Conservation (phyloP, 805 yeast genomes). For the Wickerhamiella nectarea region DNA sequence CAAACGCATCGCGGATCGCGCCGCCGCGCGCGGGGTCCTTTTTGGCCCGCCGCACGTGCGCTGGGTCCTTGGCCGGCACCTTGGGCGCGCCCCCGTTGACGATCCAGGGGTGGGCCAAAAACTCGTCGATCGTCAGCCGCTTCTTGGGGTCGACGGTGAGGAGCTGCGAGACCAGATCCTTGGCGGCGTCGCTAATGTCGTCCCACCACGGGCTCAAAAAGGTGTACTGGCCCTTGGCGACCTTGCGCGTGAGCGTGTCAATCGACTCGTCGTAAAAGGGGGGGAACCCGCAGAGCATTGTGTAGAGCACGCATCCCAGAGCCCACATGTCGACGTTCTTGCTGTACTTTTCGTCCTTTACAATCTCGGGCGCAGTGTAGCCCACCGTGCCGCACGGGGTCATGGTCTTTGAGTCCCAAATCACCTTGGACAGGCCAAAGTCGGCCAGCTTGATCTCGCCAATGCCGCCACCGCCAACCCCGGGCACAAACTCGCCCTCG, state of each 20-base stretch:
- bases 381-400: conserved; percentile 99
- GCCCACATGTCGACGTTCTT: conserved; percentile 99
- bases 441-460: conserved; percentile 87
- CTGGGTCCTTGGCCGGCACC: conserved; percentile 9
- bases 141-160: conserved; percentile 57
- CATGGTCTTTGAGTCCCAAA: conserved; percentile 77
- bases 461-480: conserved; percentile 84
- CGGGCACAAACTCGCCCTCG: conserved; percentile 73
- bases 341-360: conserved; percentile 81
- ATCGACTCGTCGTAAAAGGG: conserved; percentile 85
- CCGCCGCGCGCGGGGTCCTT: conserved; percentile 53
- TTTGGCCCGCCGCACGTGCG: conserved; percentile 15
- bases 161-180: conserved; percentile 50
- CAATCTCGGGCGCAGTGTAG: conserved; percentile 96
- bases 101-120: conserved; percentile 69
- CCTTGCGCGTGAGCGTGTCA: conserved; percentile 60
- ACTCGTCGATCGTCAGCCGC: conserved; percentile 59
- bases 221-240: conserved; percentile 65
- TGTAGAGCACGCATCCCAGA: conserved; percentile 87
- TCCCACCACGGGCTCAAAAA: conserved; percentile 85
- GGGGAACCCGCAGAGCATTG: conserved; percentile 91
- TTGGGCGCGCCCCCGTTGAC: conserved; percentile 20
- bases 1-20: conserved; percentile 75
- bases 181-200: conserved; percentile 56
- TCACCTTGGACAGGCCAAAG: conserved; percentile 85